phyloP scores from a whole-genome alignment of 768 basidiomycete species.

The Baorangia bicolor region DNA sequence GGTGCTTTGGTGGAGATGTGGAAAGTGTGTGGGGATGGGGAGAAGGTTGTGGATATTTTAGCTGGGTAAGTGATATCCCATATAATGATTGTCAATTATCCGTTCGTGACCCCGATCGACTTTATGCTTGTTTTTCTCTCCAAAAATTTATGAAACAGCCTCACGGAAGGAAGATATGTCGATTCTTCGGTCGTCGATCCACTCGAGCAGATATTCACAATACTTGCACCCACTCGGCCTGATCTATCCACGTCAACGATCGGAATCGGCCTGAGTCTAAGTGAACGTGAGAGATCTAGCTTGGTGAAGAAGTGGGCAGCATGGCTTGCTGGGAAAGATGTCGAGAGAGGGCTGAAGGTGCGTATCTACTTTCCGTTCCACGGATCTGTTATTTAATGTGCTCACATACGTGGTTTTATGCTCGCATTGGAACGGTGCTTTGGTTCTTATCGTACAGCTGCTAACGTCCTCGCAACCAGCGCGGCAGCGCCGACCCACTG shows the following conservation, averaged over 20 bases:
- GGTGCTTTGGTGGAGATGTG: slow-evolving; percentile 29
- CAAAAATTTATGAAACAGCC: slow-evolving; percentile 10
- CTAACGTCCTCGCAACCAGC: slow-evolving; percentile 20
- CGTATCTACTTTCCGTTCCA: slow-evolving; percentile 1
- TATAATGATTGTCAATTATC: not conserved
- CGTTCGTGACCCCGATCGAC: not conserved
- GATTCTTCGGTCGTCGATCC: slow-evolving; percentile 28
- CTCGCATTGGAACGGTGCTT: not conserved
- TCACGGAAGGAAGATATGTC: slow-evolving; percentile 25
- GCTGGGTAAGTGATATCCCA: slow-evolving; percentile 21
- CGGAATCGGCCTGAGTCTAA: slow-evolving; percentile 6
- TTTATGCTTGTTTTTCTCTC: not conserved
- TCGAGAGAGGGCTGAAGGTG: slow-evolving; percentile 72
- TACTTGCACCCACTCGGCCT: slow-evolving; percentile 18
- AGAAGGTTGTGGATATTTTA: slow-evolving; percentile 24
- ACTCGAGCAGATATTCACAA: slow-evolving; percentile 27
- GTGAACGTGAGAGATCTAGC: slow-evolving; percentile 45
- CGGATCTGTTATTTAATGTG: not conserved
- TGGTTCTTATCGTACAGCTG: slow-evolving; percentile 9
- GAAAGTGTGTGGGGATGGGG: slow-evolving; percentile 20
- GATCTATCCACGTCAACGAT: slow-evolving; percentile 1
- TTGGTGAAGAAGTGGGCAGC: slow-evolving; percentile 74
- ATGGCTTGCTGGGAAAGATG: slow-evolving; percentile 73
- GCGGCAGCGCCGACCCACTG: slow-evolving; percentile 22
- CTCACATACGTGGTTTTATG: not conserved